Base-by-base conservation (phyloP, 2,329 filamentous ascomycete species). In the Tricladium varicosporioides region DNA sequence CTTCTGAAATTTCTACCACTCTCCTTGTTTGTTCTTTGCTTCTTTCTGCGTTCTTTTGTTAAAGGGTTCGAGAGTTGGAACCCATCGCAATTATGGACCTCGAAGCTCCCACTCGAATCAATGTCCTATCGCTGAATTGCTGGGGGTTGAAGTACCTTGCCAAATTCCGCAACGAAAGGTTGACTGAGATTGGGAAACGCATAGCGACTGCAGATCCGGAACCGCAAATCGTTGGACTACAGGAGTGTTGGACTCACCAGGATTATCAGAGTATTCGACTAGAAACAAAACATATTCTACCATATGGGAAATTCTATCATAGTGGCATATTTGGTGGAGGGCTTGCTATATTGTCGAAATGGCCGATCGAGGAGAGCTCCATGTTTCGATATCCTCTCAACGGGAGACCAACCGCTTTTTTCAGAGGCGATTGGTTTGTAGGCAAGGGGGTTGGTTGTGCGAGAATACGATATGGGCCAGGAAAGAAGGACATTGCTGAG, bases 131-230 rank as follows among this genome's bases (percentile, higher is more conserved):
- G 4, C 84, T 96, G 72, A 99, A 99, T 75, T 97, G 92, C 83
- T 97, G 94, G 93, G 94, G 94, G 51, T 85, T 97, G 60, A 93
- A 95, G 69, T 91, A 85, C 76, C 80, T 97, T 68, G 87, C 92
- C 51, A 86, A 87, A 63, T 83, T 89, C 64, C 90, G 92, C 64
- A 78, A 82, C 63, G 87, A 89, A 66, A 90, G 94, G 45, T 82
- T 97, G 51, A 74, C 80, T 31, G 90, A 96, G 72, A 97, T 97
- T 68, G 93, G 91, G 53, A 85, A 82, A 62, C 88, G 89, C 62
- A 82, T 97, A 61, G 88, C 91, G 62, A 73, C 78, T 44, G 80
- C 84, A 56, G 75, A 80, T 15, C 89, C 89, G 0, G 71, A 81
- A 9, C 91, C 92, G 27, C 82, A 95, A 60, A 92, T 97, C 67